phyloP scores from a whole-genome alignment of 306 rosid genomes.

The Argentina anserina region DNA sequence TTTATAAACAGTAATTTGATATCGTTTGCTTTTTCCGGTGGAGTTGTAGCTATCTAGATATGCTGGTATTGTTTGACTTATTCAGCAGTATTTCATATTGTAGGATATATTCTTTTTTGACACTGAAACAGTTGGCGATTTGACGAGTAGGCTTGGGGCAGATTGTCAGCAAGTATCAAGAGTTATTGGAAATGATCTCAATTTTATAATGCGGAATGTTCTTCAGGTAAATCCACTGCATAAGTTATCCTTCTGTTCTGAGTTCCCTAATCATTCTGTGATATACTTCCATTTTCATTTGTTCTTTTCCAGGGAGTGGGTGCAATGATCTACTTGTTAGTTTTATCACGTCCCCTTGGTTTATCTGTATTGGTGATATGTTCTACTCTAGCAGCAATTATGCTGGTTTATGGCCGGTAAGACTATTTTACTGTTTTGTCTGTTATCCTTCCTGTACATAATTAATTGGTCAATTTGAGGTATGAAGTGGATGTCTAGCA shows the following conservation, averaged over 20 bases:
- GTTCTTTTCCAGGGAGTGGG: constrained; percentile 65
- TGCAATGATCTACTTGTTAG: constrained; percentile 68
- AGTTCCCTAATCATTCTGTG: constrained; percentile 17
- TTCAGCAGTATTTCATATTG: constrained; percentile 43
- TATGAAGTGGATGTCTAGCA: not conserved
- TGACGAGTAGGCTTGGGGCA: constrained; percentile 99
- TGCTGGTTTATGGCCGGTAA: constrained; percentile 83
- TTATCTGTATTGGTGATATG: constrained; percentile 70
- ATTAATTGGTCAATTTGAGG: not conserved
- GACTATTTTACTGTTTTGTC: constrained; percentile 20
- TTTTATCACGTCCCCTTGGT: constrained; percentile 93
- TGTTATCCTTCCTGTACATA: constrained; percentile 16
- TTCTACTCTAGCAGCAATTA: constrained; percentile 60
- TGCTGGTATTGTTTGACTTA: constrained; percentile 37
- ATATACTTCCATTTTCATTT: constrained; percentile 15
- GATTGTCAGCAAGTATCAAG: constrained; percentile 98
- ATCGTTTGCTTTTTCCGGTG: not conserved
- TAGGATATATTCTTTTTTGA: constrained; percentile 98
- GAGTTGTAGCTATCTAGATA: constrained; percentile 18
- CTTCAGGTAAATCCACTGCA: constrained; percentile 64
- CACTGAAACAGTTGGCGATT: constrained; percentile 89
- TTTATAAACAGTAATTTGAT: not conserved
- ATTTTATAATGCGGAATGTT: constrained; percentile 76
- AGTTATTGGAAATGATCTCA: constrained; percentile 95
- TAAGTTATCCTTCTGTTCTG: constrained; percentile 7